These are phyloP conservation scores for Wallacemonas sp. DNA, from an alignment of 208 protist species.

Conservation along the genomic window DNA sequence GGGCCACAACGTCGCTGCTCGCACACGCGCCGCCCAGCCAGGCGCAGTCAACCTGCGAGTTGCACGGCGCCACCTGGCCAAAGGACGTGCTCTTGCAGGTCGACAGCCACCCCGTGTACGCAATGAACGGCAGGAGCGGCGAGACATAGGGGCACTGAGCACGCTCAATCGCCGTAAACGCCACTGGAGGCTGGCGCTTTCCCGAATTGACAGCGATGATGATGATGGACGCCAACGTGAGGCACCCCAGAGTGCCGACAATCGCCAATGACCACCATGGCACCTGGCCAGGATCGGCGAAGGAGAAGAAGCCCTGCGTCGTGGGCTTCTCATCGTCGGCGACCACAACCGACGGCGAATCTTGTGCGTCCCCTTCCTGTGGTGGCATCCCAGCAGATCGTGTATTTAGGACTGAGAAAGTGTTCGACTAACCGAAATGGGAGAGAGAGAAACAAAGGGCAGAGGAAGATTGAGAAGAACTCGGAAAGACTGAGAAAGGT, in stretches of 20 bases:
- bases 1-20: slow-evolving; percentile 16
- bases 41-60: slow-evolving; percentile 40
- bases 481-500: no score
- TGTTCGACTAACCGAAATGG: no score
- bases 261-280: slow-evolving; percentile 50
- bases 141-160: slow-evolving; percentile 39
- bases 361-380: not conserved
- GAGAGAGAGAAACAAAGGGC: no score
- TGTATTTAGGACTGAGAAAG: no score
- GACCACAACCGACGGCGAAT: slow-evolving; percentile 4
- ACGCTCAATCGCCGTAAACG: slow-evolving; percentile 7
- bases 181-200: slow-evolving; percentile 24
- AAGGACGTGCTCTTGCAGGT: slow-evolving; percentile 13
- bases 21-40: slow-evolving; percentile 31
- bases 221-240: slow-evolving; percentile 32
- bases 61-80: slow-evolving; percentile 31
- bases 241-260: slow-evolving; percentile 27
- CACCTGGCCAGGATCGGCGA: slow-evolving; percentile 29
- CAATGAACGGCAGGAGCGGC: slow-evolving; percentile 18
- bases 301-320: slow-evolving; percentile 33
- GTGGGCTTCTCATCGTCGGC: not conserved
- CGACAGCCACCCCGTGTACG: slow-evolving; percentile 36
- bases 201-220: slow-evolving; percentile 29
- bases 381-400: slow-evolving; percentile 1
- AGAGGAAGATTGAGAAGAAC: no score